These are phyloP conservation scores for Magnusiomyces paraingens DNA, from an alignment of 1,139 yeast genomes.

Conservation along the genomic window DNA sequence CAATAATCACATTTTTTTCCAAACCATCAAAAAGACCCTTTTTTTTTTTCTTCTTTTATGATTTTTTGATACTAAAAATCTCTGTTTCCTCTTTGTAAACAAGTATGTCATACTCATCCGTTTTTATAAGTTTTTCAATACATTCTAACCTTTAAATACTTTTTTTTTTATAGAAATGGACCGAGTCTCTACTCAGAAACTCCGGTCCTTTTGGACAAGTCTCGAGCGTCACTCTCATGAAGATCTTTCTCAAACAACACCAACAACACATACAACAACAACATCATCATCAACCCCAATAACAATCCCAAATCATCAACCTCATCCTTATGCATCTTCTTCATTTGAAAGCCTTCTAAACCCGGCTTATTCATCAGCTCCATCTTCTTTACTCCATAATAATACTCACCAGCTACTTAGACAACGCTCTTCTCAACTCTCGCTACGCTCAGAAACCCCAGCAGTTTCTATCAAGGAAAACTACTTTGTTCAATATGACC, in stretches of 20 bases:
- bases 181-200: not conserved
- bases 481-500: not conserved
- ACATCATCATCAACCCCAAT: not conserved
- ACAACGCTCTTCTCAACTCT: not conserved
- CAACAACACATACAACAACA: too few species aligned
- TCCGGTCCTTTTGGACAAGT: not conserved
- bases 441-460: not conserved
- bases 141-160: too few species aligned
- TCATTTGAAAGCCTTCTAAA: not conserved
- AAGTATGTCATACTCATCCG: too few species aligned
- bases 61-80: too few species aligned
- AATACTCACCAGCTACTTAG: not conserved
- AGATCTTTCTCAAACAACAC: not conserved
- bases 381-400: not conserved
- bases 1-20: too few species aligned
- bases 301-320: not conserved
- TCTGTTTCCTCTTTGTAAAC: too few species aligned
- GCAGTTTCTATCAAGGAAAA: not conserved
- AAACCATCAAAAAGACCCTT: too few species aligned
- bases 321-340: not conserved
- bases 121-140: too few species aligned
- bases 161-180: not conserved
- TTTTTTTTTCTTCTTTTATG: too few species aligned
- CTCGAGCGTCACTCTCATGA: not conserved
- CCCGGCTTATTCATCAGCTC: not conserved